These are phyloP conservation scores for Hypoxylon lienhwacheense DNA, from an alignment of 495 filamentous ascomycete genomes.

Conservation along the genomic window DNA sequence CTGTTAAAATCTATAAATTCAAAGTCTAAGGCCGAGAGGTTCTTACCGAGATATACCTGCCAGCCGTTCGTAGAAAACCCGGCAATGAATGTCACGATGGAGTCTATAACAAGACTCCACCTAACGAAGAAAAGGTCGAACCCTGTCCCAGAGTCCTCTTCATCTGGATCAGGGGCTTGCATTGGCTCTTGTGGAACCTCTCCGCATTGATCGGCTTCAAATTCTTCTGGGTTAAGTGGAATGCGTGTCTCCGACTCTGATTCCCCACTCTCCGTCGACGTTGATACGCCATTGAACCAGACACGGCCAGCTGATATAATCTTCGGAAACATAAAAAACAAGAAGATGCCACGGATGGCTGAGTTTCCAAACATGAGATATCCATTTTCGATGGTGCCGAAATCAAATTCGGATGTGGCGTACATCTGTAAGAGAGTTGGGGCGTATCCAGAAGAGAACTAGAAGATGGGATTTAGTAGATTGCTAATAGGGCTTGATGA, in stretches of 20 bases:
- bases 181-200: slow-evolving; percentile 50
- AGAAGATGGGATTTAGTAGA: not conserved
- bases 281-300: slow-evolving; percentile 41
- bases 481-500: not conserved
- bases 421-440: slow-evolving; percentile 56
- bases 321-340: slow-evolving; percentile 57
- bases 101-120: slow-evolving; percentile 56
- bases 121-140: slow-evolving; percentile 60
- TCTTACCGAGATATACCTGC: slow-evolving; percentile 57
- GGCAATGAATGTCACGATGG: slow-evolving; percentile 52
- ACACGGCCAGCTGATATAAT: slow-evolving; percentile 54
- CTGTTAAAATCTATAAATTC: not conserved
- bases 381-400: slow-evolving; percentile 56
- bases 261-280: slow-evolving; percentile 5
- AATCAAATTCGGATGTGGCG: slow-evolving; percentile 56
- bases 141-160: slow-evolving; percentile 37
- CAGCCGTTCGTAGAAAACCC: slow-evolving; percentile 53
- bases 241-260: slow-evolving; percentile 20
- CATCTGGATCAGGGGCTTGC: slow-evolving; percentile 25
- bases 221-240: slow-evolving; percentile 41
- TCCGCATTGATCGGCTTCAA: slow-evolving; percentile 45
- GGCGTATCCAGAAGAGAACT: slow-evolving; percentile 59
- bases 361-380: slow-evolving; percentile 56
- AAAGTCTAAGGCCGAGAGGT: not conserved
- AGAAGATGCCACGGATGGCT: slow-evolving; percentile 55